A percentile compares a stretch with the other conserved stretches of the same genome.
phyloP scores from a whole-genome alignment of 75 land plant genomes.

The Cryptomeria japonica region DNA sequence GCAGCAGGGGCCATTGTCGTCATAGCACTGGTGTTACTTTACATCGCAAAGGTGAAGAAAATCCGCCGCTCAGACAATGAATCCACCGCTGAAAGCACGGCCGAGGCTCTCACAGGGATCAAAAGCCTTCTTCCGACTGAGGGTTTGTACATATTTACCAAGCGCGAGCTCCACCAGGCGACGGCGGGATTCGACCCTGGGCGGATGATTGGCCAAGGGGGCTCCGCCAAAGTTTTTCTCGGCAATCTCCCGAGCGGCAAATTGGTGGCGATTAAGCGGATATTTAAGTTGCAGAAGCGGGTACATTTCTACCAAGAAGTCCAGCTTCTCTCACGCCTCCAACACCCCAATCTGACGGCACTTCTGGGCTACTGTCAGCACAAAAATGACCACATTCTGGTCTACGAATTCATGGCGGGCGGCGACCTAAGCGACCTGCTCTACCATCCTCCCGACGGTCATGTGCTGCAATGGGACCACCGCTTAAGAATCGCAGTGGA shows the following conservation, averaged over 20 bases:
- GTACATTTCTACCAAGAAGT: conserved; percentile 42
- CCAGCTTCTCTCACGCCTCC: conserved; percentile 46
- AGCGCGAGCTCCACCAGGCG: conserved; percentile 39
- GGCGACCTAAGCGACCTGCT: conserved; percentile 38
- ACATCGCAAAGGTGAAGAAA: neutral
- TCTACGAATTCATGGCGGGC: conserved; percentile 57
- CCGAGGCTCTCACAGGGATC: neutral
- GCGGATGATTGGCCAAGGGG: conserved; percentile 43
- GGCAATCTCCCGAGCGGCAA: conserved; percentile 54
- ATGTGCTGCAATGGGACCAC: conserved; percentile 20
- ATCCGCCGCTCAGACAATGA: neutral
- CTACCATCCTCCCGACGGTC: neutral
- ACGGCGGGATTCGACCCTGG: conserved; percentile 28
- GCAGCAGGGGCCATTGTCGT: neutral
- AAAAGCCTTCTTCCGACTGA: conserved; percentile 35
- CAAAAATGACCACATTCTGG: conserved; percentile 25
- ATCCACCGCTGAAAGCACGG: neutral
- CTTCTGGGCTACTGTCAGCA: conserved; percentile 50
- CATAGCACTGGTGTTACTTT: neutral
- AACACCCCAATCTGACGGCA: conserved; percentile 46
- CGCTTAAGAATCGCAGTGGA: conserved; percentile 26
- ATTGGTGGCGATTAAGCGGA: conserved; percentile 41
- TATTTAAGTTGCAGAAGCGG: conserved; percentile 29
- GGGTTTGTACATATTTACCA: conserved; percentile 55
- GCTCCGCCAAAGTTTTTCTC: conserved; percentile 50